Conservation (phyloP, 352 stramenopile genomes). For the Phytopythium montanum region DNA sequence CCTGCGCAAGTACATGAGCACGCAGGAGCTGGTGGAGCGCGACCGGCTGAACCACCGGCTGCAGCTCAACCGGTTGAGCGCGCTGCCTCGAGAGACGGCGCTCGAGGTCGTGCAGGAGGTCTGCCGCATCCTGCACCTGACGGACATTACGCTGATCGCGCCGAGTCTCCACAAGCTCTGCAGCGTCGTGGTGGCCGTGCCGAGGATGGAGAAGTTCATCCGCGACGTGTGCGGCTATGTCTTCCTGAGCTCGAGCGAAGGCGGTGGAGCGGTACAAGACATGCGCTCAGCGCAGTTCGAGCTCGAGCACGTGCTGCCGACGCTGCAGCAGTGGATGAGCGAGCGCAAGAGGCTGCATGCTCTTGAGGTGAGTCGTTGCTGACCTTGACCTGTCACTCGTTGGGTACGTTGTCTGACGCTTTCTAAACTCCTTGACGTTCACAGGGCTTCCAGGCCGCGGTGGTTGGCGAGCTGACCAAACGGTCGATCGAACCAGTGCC, state of each 20-base stretch:
- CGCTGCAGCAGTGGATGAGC: slow-evolving; percentile 61
- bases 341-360: slow-evolving; percentile 51
- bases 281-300: slow-evolving; percentile 29
- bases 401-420: not conserved
- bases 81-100: slow-evolving; percentile 69
- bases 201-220: slow-evolving; percentile 86
- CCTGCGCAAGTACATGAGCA: slow-evolving; percentile 79
- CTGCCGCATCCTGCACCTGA: slow-evolving; percentile 74
- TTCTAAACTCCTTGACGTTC: not conserved
- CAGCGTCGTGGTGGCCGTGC: slow-evolving; percentile 72
- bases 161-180: slow-evolving; percentile 81
- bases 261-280: slow-evolving; percentile 21
- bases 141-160: slow-evolving; percentile 77
- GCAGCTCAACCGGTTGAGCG: slow-evolving; percentile 71
- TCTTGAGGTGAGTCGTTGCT: slow-evolving; percentile 35
- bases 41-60: slow-evolving; percentile 78
- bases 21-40: slow-evolving; percentile 71
- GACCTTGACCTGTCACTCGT: no score
- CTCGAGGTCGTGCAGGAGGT: slow-evolving; percentile 85
- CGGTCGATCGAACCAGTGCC: slow-evolving; percentile 35
- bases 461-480: slow-evolving; percentile 63
- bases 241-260: slow-evolving; percentile 38
- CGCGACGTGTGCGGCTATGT: slow-evolving; percentile 80
- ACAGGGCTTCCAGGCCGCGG: slow-evolving; percentile 49
- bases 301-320: slow-evolving; percentile 69